phyloP scores from a whole-genome alignment of 1,284 basidiomycete genomes.

The Tetrapyrgos nigripes region DNA sequence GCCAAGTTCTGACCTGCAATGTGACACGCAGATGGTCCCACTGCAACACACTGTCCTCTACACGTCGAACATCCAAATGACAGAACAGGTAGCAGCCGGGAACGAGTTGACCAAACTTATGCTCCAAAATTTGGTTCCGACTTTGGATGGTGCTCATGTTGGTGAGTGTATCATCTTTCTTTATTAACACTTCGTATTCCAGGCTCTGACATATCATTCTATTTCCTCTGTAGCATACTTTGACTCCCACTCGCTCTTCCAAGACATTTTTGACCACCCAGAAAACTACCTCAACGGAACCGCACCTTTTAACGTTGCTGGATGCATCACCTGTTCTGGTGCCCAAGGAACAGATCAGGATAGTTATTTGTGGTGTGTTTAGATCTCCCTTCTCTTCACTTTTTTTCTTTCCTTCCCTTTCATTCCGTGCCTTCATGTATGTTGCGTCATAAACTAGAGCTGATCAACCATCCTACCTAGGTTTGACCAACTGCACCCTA shows the following conservation, averaged over 20 bases:
- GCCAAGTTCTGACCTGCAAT: constrained; percentile 55
- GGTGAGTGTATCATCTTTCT: no score
- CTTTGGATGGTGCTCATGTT: constrained; percentile 36
- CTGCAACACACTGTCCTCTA: no score
- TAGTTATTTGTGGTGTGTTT: no score
- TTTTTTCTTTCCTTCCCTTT: no score
- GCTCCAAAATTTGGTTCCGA: constrained; percentile 46
- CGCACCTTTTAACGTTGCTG: constrained; percentile 60
- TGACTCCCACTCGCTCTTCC: constrained; percentile 59
- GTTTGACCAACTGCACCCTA: constrained; percentile 63
- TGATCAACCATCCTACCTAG: constrained; percentile 32
- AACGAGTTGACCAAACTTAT: constrained; percentile 49
- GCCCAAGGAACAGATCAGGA: constrained; percentile 45
- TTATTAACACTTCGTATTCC: no score
- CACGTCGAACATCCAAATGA: constrained; percentile 56
- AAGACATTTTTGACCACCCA: constrained; percentile 58
- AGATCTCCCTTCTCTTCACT: constrained; percentile 49
- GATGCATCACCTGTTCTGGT: constrained; percentile 51
- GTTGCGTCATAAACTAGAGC: no score
- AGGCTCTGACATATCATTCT: no score
- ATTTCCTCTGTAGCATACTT: constrained; percentile 58
- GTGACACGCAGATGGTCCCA: no score
- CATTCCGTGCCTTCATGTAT: no score
- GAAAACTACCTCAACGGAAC: constrained; percentile 62
- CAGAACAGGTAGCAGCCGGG: constrained; percentile 47